Percentiles rank a stretch among this genome's conserved stretches.
Evolutionary conservation across 306 rosid genomes (phyloP).

Genomic region (Sesbania bispinosa): DNA sequence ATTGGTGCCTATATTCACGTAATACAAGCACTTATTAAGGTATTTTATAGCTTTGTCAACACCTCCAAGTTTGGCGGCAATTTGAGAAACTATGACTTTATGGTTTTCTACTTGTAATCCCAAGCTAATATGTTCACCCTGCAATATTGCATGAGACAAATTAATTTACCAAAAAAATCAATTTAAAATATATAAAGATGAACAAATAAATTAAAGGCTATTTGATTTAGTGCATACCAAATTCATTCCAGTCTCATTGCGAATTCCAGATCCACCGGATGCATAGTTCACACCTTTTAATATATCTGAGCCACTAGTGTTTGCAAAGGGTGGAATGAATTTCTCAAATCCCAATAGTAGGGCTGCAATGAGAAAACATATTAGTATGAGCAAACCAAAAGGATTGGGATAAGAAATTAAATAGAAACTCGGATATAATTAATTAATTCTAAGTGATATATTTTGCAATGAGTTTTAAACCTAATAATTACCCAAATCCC

Average conservation of each 20-base stretch:
- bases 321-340: constrained; percentile 28
- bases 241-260: background rate
- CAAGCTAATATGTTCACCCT: constrained; percentile 37
- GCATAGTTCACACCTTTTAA: constrained; percentile 42
- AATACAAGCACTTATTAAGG: constrained; percentile 43
- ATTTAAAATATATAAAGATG: no score
- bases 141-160: no score
- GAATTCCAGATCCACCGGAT: constrained; percentile 34
- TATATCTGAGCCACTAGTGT: constrained; percentile 14
- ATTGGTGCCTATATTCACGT: constrained; percentile 42
- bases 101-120: constrained; percentile 32
- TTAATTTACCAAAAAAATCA: no score
- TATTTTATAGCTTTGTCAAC: background rate
- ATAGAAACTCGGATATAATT: no score
- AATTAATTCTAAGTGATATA: no score
- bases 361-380: background rate
- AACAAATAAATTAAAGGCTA: no score
- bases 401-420: no score
- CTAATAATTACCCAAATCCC: no score
- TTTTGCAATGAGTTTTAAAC: no score
- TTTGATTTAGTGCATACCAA: no score
- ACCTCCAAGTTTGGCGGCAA: background rate
- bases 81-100: background rate
- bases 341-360: constrained; percentile 13
- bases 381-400: no score